Evolutionary conservation across 192 early-diverging fungal species (phyloP).

Genomic region (Physocladia obscura): DNA sequence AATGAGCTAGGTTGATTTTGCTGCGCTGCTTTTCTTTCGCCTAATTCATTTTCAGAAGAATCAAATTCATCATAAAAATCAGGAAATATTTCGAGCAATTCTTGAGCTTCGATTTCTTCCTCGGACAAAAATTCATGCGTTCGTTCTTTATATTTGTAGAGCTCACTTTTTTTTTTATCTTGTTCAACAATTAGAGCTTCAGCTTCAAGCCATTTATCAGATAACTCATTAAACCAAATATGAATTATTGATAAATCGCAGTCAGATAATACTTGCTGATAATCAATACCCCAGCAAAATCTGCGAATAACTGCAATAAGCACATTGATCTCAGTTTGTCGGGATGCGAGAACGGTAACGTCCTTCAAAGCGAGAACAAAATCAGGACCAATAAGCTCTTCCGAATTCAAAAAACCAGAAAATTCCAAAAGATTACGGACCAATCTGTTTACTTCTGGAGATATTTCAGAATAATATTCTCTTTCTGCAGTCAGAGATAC

Average conservation of each 20-base stretch:
- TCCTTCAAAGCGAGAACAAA: neutral
- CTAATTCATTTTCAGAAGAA: conserved; percentile 47
- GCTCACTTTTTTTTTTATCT: conserved; percentile 35
- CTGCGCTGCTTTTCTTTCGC: conserved; percentile 22
- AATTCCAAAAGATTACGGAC: conserved; percentile 5
- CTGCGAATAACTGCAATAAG: conserved; percentile 18
- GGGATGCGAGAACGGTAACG: conserved; percentile 3
- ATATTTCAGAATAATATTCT: neutral
- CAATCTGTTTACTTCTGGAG: neutral
- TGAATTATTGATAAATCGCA: conserved; percentile 46
- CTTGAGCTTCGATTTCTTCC: conserved; percentile 70
- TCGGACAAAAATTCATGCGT: conserved; percentile 43
- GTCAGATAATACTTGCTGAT: conserved; percentile 4
- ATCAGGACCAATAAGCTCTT: neutral
- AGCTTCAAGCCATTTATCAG: conserved; percentile 61
- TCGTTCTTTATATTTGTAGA: conserved; percentile 47
- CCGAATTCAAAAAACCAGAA: conserved; percentile 1
- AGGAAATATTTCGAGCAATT: conserved; percentile 77
- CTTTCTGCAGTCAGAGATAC: neutral
- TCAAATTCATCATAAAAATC: conserved; percentile 67
- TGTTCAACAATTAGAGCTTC: conserved; percentile 49
- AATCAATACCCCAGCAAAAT: conserved; percentile 20
- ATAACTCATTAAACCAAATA: conserved; percentile 56
- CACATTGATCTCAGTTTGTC: conserved; percentile 7
- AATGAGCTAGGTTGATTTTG: conserved; percentile 1